These are phyloP conservation scores for Debaryomyces fabryi DNA, from an alignment of 1,139 yeast genomes.

Conservation along the genomic window DNA sequence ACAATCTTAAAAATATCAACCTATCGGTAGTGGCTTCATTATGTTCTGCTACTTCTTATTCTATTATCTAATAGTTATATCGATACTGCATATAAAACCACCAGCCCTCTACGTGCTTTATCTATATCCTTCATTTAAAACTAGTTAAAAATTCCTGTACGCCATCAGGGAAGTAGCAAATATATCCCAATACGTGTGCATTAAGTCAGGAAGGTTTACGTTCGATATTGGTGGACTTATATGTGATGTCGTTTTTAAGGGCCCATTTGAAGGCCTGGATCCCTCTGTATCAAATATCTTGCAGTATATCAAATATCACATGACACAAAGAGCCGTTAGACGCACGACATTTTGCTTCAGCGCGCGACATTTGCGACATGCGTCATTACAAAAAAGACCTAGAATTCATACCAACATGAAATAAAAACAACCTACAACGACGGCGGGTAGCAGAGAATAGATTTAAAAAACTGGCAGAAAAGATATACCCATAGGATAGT, in stretches of 20 bases:
- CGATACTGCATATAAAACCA: neutral
- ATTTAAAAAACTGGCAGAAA: neutral
- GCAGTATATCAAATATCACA: neutral
- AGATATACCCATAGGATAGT: neutral
- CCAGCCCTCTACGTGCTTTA: neutral
- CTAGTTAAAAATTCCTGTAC: neutral
- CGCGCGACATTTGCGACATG: constrained; percentile 1
- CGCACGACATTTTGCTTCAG: neutral
- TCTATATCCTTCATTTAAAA: neutral
- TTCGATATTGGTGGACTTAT: neutral
- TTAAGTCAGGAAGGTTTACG: neutral
- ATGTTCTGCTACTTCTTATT: neutral
- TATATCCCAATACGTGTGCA: neutral
- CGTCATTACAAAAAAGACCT: constrained; percentile 4
- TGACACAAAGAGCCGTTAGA: neutral
- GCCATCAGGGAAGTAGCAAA: neutral
- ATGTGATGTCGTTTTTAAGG: neutral
- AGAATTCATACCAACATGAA: constrained; percentile 1
- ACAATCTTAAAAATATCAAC: too few relatives aligned
- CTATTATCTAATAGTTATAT: neutral
- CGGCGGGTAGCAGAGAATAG: neutral
- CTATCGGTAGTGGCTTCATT: neutral
- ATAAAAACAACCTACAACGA: neutral
- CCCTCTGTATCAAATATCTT: neutral
- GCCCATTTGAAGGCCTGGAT: constrained; percentile 1